A percentile compares a stretch with the other conserved stretches of the same genome.
phyloP scores from a whole-genome alignment of 2,329 filamentous ascomycete species.

The Diaporthe citri region DNA sequence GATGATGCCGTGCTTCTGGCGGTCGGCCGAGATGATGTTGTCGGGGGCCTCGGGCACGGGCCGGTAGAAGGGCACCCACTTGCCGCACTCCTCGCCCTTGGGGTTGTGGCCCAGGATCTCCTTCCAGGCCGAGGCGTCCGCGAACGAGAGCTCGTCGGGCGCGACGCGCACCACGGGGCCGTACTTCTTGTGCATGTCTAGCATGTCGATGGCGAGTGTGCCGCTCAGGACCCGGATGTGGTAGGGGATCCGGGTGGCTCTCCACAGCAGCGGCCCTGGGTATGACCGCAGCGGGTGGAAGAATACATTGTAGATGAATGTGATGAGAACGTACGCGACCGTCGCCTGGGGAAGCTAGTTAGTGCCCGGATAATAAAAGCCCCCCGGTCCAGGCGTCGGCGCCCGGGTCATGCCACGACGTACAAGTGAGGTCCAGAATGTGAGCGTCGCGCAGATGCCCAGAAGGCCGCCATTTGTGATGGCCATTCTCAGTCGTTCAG shows the following conservation, averaged over 20 bases:
- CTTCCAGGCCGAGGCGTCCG: slow-evolving; percentile 50
- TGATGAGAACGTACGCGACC: background rate
- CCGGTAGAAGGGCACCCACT: slow-evolving; percentile 23
- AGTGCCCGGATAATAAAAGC: background rate
- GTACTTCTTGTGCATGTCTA: slow-evolving; percentile 50
- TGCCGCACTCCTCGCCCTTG: slow-evolving; percentile 20
- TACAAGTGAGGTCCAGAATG: slow-evolving; percentile 16
- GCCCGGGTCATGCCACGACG: background rate
- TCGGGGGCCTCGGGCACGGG: background rate
- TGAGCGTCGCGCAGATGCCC: slow-evolving; percentile 1
- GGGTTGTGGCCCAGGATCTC: slow-evolving; percentile 47
- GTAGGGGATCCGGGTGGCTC: slow-evolving; percentile 39
- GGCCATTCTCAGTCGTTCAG: background rate
- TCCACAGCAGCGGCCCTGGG: slow-evolving; percentile 41
- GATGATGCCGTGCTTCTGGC: slow-evolving; percentile 37
- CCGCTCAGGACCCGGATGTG: slow-evolving; percentile 14
- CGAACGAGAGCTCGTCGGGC: slow-evolving; percentile 57
- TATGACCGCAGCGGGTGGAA: slow-evolving; percentile 43
- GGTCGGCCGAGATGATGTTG: slow-evolving; percentile 26
- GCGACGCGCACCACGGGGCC: slow-evolving; percentile 58
- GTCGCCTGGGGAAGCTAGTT: background rate
- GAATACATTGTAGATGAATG: slow-evolving; percentile 40
- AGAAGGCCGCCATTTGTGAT: background rate
- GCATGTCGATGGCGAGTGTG: slow-evolving; percentile 14
- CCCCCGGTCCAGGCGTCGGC: no score